Evolutionary conservation across 495 filamentous ascomycete species (phyloP).

Genomic region (Chaetomium cochliodes): DNA sequence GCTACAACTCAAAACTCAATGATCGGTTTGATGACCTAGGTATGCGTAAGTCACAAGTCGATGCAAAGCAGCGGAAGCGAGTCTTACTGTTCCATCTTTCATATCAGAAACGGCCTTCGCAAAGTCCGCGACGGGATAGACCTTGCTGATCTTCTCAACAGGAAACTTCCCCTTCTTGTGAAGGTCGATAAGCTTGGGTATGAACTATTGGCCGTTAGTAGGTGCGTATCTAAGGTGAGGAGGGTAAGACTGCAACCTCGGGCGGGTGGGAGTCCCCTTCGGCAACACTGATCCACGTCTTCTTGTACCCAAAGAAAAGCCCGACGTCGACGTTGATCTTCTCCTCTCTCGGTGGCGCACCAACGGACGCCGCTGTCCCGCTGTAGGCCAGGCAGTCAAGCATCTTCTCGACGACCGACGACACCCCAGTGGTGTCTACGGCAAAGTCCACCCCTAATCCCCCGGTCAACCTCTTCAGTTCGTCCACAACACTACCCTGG

Average conservation of each 20-base stretch:
- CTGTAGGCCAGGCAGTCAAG: conserved; percentile 16
- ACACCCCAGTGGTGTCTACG: conserved; percentile 21
- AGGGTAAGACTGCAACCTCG: conserved; percentile 10
- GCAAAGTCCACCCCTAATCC: conserved; percentile 19
- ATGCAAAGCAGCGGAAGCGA: neutral
- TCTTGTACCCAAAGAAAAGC: conserved; percentile 25
- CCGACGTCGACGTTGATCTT: conserved; percentile 10
- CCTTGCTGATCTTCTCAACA: conserved; percentile 43
- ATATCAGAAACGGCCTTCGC: conserved; percentile 44
- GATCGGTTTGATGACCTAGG: conserved; percentile 19
- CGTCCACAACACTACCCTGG: conserved; percentile 14
- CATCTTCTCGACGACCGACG: conserved; percentile 22
- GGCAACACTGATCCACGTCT: conserved; percentile 29
- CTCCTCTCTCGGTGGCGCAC: conserved; percentile 3
- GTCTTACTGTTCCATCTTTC: conserved; percentile 35
- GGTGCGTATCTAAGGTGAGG: neutral
- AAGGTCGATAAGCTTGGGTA: conserved; percentile 39
- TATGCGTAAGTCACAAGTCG: neutral
- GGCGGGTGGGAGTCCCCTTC: conserved; percentile 23
- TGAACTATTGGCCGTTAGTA: conserved; percentile 28
- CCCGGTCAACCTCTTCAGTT: conserved; percentile 13
- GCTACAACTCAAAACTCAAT: conserved; percentile 5
- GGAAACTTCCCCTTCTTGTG: conserved; percentile 45
- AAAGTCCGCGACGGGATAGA: conserved; percentile 43
- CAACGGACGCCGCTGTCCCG: conserved; percentile 22